Percentiles rank a stretch among this genome's conserved stretches.
These are phyloP conservation scores for Spongiforma sp. DNA, from an alignment of 1,284 basidiomycete genomes.

Conservation along the genomic window DNA sequence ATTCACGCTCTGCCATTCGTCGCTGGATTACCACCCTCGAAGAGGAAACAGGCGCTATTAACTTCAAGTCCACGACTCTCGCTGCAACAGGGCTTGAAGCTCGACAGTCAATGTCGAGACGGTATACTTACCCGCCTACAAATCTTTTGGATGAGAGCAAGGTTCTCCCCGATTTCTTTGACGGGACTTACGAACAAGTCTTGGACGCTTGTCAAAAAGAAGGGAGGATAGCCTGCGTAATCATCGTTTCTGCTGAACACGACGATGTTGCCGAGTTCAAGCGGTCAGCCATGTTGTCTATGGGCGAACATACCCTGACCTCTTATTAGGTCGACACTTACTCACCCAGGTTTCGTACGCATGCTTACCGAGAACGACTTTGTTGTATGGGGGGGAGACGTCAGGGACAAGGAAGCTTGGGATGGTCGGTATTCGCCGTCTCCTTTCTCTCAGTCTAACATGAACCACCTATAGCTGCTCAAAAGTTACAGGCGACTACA, in stretches of 20 bases:
- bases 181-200: constrained; percentile 85
- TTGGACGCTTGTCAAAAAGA: constrained; percentile 75
- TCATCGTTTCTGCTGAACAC: constrained; percentile 91
- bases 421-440: constrained; percentile 59
- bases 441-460: constrained; percentile 6
- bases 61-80: constrained; percentile 43
- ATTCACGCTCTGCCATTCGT: constrained; percentile 60
- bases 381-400: constrained; percentile 79
- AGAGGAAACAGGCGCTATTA: constrained; percentile 79
- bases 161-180: constrained; percentile 78
- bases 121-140: constrained; percentile 32
- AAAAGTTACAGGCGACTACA: constrained; percentile 88
- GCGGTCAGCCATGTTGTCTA: constrained; percentile 48
- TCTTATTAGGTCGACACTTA: constrained; percentile 69
- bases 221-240: constrained; percentile 75
- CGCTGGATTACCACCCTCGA: constrained; percentile 79
- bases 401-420: constrained; percentile 83
- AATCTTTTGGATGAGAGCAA: constrained; percentile 44
- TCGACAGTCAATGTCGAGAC: constrained; percentile 28
- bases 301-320: constrained; percentile 3
- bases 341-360: constrained; percentile 67
- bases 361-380: constrained; percentile 65
- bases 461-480: constrained; percentile 61
- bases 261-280: constrained; percentile 90
- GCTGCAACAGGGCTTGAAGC: constrained; percentile 45